Conservation (phyloP, 495 filamentous ascomycete species). For the Neurospora sp. region DNA sequence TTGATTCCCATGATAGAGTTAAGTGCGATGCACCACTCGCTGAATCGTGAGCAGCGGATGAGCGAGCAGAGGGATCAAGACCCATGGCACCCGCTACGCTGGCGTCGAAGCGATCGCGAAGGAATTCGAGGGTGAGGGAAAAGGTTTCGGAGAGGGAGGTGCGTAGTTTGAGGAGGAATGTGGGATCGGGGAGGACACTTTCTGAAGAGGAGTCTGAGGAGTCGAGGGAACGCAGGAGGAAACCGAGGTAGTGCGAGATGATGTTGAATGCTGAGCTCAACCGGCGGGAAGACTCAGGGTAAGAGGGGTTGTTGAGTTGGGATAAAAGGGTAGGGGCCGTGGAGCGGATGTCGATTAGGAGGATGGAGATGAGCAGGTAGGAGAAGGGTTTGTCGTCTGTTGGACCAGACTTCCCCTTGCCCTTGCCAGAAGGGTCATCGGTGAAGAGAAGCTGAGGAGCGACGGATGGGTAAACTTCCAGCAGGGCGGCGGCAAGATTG, state of each 20-base stretch:
- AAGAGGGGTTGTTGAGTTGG: constrained; percentile 39
- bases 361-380: constrained; percentile 50
- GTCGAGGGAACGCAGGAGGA: constrained; percentile 42
- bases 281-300: constrained; percentile 37
- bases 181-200: constrained; percentile 22
- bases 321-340: constrained; percentile 51
- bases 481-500: constrained; percentile 41
- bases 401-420: not conserved
- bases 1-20: constrained; percentile 45
- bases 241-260: constrained; percentile 47
- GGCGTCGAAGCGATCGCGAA: constrained; percentile 56
- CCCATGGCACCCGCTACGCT: constrained; percentile 44
- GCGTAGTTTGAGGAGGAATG: constrained; percentile 48
- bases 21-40: too few relatives aligned
- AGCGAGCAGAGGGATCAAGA: constrained; percentile 37
- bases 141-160: constrained; percentile 48
- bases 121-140: constrained; percentile 49
- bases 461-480: constrained; percentile 37
- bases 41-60: constrained; percentile 19
- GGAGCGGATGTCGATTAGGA: constrained; percentile 51
- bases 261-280: constrained; percentile 50
- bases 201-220: constrained; percentile 5
- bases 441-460: constrained; percentile 39
- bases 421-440: constrained; percentile 1
- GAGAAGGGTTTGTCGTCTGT: constrained; percentile 39